phyloP scores from a whole-genome alignment of 2,329 filamentous ascomycete genomes.

The Colletotrichum sp. region DNA sequence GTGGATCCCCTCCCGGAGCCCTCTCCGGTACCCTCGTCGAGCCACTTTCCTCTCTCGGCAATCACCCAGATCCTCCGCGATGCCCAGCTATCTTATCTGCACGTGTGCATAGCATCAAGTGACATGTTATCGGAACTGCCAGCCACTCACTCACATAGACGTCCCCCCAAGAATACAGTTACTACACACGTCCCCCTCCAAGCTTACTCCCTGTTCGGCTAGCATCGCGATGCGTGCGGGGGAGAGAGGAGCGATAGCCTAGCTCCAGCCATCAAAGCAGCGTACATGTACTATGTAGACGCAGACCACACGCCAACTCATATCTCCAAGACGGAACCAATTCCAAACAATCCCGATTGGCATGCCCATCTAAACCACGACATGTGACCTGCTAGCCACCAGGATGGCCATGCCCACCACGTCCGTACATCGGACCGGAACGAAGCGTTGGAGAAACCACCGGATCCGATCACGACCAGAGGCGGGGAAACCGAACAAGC shows the following conservation, averaged over 20 bases:
- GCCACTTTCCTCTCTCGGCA: background rate
- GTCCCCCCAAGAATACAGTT: background rate
- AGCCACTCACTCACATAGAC: background rate
- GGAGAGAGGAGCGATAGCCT: background rate
- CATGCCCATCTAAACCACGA: background rate
- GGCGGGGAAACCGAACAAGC: background rate
- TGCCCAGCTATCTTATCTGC: background rate
- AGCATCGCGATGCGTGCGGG: background rate
- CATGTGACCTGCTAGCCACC: background rate
- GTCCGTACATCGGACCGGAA: conserved; percentile 14
- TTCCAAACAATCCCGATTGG: background rate
- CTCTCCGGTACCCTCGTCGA: background rate
- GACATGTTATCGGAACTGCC: background rate
- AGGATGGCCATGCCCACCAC: conserved; percentile 7
- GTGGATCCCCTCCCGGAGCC: conserved; percentile 12
- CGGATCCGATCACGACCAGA: background rate
- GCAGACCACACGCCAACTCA: background rate
- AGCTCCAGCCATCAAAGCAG: background rate
- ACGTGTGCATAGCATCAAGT: background rate
- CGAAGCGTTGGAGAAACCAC: background rate
- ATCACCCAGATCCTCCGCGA: background rate
- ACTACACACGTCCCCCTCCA: background rate
- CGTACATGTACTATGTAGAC: background rate
- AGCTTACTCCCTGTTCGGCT: background rate
- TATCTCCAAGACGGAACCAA: background rate